These are phyloP conservation scores for Rhizophagus clarus DNA, from an alignment of 192 early-diverging fungal species.

Conservation along the genomic window DNA sequence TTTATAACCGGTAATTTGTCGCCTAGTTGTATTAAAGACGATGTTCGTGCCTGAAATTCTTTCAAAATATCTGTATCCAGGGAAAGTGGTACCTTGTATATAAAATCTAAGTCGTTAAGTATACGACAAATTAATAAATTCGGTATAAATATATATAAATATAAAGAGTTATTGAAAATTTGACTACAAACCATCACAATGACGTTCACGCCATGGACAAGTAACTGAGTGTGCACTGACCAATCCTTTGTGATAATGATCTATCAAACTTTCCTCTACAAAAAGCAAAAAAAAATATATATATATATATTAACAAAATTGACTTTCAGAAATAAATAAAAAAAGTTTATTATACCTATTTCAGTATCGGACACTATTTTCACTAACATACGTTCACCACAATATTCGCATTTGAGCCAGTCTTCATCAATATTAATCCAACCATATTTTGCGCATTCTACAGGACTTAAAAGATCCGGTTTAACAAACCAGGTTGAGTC, in stretches of 20 bases:
- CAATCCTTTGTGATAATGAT: conserved; percentile 20
- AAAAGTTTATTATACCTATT: background rate
- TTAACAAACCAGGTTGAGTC: conserved; percentile 21
- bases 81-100: conserved; percentile 14
- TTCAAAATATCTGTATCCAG: background rate
- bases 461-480: conserved; percentile 17
- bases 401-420: conserved; percentile 21
- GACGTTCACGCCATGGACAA: conserved; percentile 25
- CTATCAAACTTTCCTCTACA: background rate
- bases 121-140: background rate
- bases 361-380: background rate
- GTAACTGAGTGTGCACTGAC: background rate
- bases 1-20: conserved; percentile 22
- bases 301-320: too few species aligned
- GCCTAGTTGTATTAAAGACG: conserved; percentile 1
- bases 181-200: conserved; percentile 8
- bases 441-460: conserved; percentile 24
- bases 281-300: background rate
- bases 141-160: background rate
- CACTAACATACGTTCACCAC: conserved; percentile 9
- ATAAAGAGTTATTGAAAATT: too few species aligned
- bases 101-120: background rate
- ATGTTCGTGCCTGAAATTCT: conserved; percentile 13
- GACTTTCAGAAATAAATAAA: too few species aligned
- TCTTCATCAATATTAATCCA: conserved; percentile 20